Percentiles rank a stretch among this genome's conserved stretches.
These are phyloP conservation scores for Neonectria neomacrospora DNA, from an alignment of 2,329 filamentous ascomycete species.

Conservation along the genomic window DNA sequence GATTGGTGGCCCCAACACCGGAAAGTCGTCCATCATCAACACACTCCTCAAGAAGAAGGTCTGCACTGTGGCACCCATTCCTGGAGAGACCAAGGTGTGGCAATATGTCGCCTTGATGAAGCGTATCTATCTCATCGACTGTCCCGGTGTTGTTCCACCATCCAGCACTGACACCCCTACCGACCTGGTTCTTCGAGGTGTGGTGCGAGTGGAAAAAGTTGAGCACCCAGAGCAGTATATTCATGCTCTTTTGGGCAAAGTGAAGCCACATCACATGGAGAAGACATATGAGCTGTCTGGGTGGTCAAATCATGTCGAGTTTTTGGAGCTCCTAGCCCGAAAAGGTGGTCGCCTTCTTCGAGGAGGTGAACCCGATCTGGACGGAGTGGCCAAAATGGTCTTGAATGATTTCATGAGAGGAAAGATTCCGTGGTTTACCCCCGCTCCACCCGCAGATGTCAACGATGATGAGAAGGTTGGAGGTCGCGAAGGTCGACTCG, in stretches of 20 bases:
- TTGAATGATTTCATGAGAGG: slow-evolving; percentile 95
- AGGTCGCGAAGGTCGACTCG: slow-evolving; percentile 80
- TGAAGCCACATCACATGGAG: slow-evolving; percentile 89
- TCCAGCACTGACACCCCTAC: slow-evolving; percentile 84
- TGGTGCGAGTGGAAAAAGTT: slow-evolving; percentile 94
- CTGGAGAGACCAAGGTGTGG: slow-evolving; percentile 98
- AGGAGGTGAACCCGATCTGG: slow-evolving; percentile 93
- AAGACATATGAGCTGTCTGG: slow-evolving; percentile 90
- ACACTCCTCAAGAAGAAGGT: slow-evolving; percentile 94
- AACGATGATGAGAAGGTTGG: slow-evolving; percentile 65
- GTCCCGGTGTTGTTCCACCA: slow-evolving; percentile 94
- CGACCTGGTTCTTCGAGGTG: slow-evolving; percentile 89
- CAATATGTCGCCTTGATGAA: slow-evolving; percentile 97
- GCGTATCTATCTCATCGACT: slow-evolving; percentile 90
- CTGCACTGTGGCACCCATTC: slow-evolving; percentile 91
- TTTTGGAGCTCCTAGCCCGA: slow-evolving; percentile 86
- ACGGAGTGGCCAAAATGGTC: slow-evolving; percentile 96
- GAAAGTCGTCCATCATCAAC: slow-evolving; percentile 98
- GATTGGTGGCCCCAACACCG: slow-evolving; percentile 83
- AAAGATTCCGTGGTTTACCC: slow-evolving; percentile 96
- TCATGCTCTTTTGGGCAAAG: slow-evolving; percentile 79
- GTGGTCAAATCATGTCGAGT: slow-evolving; percentile 80
- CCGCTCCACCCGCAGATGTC: slow-evolving; percentile 72
- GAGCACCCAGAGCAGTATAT: slow-evolving; percentile 98
- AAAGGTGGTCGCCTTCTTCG: slow-evolving; percentile 89